Percentiles rank a stretch among this genome's conserved stretches.
These are phyloP conservation scores for Dichotomocladium elegans DNA, from an alignment of 371 early-diverging fungal genomes.

Conservation along the genomic window DNA sequence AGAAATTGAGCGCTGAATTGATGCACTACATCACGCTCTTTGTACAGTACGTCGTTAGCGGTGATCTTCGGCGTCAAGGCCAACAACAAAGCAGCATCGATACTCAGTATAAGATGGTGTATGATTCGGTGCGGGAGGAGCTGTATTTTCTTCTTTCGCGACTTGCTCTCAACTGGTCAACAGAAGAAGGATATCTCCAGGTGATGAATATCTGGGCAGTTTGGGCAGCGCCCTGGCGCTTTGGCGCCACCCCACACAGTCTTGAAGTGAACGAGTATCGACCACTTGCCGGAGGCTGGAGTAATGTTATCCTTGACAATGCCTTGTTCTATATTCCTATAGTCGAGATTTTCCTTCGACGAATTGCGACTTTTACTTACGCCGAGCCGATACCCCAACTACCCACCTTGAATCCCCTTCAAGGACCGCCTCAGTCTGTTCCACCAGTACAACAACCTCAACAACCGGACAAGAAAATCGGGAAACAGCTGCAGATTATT, in stretches of 20 bases:
- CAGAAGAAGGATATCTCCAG: conserved; percentile 21
- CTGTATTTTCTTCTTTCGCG: conserved; percentile 30
- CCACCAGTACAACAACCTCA: background rate
- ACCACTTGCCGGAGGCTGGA: conserved; percentile 21
- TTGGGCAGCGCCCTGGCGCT: conserved; percentile 35
- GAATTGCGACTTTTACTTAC: conserved; percentile 15
- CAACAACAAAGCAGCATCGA: background rate
- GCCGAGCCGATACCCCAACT: conserved; percentile 3
- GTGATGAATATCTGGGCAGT: conserved; percentile 28
- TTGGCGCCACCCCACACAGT: conserved; percentile 5
- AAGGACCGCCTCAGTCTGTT: background rate
- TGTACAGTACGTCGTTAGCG: conserved; percentile 21
- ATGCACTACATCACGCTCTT: conserved; percentile 22
- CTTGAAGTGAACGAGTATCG: background rate
- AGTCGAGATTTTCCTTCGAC: conserved; percentile 24
- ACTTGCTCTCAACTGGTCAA: conserved; percentile 27
- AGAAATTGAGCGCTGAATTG: conserved; percentile 11
- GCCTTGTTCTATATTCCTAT: conserved; percentile 21
- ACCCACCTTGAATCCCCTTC: background rate
- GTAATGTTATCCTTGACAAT: conserved; percentile 26
- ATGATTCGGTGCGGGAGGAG: conserved; percentile 18
- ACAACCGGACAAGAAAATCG: conserved; percentile 1
- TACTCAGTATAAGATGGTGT: conserved; percentile 8
- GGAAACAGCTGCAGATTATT: conserved; percentile 20
- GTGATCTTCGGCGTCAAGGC: conserved; percentile 17